These are phyloP conservation scores for Aspergillus haitiensis DNA, from an alignment of 495 filamentous ascomycete genomes.

Conservation along the genomic window DNA sequence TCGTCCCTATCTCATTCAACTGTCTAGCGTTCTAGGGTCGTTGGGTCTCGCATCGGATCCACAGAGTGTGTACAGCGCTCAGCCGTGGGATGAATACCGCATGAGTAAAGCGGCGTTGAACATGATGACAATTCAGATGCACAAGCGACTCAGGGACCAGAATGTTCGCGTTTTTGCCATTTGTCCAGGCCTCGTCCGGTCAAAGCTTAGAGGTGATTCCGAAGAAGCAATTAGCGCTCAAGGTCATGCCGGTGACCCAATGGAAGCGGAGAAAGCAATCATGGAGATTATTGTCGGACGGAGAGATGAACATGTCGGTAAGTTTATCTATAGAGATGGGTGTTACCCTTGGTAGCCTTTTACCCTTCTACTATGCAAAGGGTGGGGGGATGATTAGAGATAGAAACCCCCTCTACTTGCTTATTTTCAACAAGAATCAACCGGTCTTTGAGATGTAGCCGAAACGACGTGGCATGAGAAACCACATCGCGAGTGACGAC, in stretches of 20 bases:
- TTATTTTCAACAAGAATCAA: too few species aligned
- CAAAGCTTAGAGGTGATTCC: conserved; percentile 35
- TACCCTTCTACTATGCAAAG: too few species aligned
- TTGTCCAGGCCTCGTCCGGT: conserved; percentile 35
- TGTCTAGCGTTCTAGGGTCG: conserved; percentile 29
- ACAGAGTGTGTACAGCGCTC: neutral
- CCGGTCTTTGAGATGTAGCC: too few species aligned
- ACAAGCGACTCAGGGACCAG: conserved; percentile 7
- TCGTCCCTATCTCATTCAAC: conserved; percentile 32
- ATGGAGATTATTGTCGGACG: conserved; percentile 35
- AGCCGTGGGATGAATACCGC: conserved; percentile 13
- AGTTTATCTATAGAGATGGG: conserved; percentile 36
- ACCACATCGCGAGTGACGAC: too few species aligned
- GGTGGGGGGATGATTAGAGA: too few species aligned
- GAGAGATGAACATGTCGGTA: conserved; percentile 36
- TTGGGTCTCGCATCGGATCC: conserved; percentile 17
- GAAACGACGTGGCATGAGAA: too few species aligned
- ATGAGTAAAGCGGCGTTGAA: conserved; percentile 21
- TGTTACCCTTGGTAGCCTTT: conserved; percentile 27
- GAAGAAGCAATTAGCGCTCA: conserved; percentile 30
- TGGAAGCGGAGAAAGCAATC: conserved; percentile 32
- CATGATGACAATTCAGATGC: conserved; percentile 12
- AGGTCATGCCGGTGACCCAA: conserved; percentile 35
- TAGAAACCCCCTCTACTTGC: too few species aligned
- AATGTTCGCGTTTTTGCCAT: conserved; percentile 31